Base-by-base conservation (phyloP, 2,329 filamentous ascomycete genomes). In the Salinomyces thailandicus region DNA sequence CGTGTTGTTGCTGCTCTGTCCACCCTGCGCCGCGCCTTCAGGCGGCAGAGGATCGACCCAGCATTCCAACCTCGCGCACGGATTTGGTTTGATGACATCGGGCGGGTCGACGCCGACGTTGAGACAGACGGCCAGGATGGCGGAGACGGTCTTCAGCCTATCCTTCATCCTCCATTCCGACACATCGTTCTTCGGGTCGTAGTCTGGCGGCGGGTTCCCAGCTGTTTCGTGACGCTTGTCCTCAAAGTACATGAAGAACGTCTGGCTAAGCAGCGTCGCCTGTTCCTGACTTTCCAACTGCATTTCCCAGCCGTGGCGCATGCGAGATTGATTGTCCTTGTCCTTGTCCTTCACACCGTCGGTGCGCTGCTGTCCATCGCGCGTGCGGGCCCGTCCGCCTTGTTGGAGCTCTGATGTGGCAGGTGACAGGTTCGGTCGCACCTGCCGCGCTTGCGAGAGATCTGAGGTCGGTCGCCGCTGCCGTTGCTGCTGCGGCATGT, bases 241-340 rank as follows among this genome's bases (percentile, higher is more conserved):
- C 45, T 89, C 95, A 62, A 84, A 98, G 64, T 98, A 98, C 89
- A 96, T 96, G 68, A 94, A 96, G 77, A 93, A 98, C 49, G 85
- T 93, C 82, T 94, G 37, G 28, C 47, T 52, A 45, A 94, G 69
- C 39, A 82, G 81, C 15, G 45, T 46, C 50, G 93, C 81, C 52
- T 93, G 87, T 55, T 94, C 85, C 49, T 86, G 83, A 4, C 83
- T 93, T 55, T 85, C 82, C 58, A 93, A 86, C 60, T 94, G 85
- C 49, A 87, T 82, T 55, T 93, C 85, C 67, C 91, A 95, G 32
- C 87, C 87, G 64, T 95, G 87, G 33, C 87, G 75, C 58, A 79
- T 73, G 46, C 67, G 45, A 31, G 44, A 35, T 29, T 46, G 44
- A 16, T 41, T 18, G 18, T 45, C 41, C 31, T 34, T 41, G 8